These are phyloP conservation scores for Myxozyma neglecta DNA, from an alignment of 805 yeast genomes.

Conservation along the genomic window DNA sequence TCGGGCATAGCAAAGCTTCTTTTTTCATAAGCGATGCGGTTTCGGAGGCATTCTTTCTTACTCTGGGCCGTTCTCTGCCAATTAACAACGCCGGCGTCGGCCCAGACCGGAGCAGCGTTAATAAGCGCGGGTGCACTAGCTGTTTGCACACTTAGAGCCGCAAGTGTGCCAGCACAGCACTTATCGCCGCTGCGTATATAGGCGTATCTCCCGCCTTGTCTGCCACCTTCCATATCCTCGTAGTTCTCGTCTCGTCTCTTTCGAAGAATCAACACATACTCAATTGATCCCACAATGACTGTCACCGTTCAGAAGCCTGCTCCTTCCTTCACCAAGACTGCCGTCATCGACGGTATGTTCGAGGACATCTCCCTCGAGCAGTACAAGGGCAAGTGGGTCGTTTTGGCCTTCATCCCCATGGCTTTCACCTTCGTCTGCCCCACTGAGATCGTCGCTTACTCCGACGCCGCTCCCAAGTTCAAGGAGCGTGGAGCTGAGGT, in stretches of 20 bases:
- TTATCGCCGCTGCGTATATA: background rate
- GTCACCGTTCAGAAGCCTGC: conserved; percentile 93
- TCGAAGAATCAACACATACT: background rate
- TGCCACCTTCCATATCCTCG: background rate
- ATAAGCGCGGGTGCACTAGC: conserved; percentile 1
- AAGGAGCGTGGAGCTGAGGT: conserved; percentile 82
- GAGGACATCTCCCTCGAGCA: conserved; percentile 93
- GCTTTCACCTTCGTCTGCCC: conserved; percentile 99
- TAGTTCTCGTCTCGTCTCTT: background rate
- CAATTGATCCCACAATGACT: conserved; percentile 57
- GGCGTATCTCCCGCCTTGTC: background rate
- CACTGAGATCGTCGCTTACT: conserved; percentile 95
- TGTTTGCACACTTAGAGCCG: background rate
- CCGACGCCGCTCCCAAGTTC: conserved; percentile 91
- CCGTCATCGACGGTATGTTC: conserved; percentile 93
- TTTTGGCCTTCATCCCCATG: conserved; percentile 95
- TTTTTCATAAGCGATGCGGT: too few relatives aligned
- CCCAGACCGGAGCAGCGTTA: conserved; percentile 5
- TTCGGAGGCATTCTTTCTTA: too few relatives aligned
- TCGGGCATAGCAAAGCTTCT: too few relatives aligned
- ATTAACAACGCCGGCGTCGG: background rate
- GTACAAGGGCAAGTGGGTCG: conserved; percentile 97
- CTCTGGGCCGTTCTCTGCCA: background rate
- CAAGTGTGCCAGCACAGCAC: background rate
- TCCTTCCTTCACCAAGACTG: conserved; percentile 93